Evolutionary conservation across 345 rosid genomes (phyloP).

Genomic region (Firmiana major): DNA sequence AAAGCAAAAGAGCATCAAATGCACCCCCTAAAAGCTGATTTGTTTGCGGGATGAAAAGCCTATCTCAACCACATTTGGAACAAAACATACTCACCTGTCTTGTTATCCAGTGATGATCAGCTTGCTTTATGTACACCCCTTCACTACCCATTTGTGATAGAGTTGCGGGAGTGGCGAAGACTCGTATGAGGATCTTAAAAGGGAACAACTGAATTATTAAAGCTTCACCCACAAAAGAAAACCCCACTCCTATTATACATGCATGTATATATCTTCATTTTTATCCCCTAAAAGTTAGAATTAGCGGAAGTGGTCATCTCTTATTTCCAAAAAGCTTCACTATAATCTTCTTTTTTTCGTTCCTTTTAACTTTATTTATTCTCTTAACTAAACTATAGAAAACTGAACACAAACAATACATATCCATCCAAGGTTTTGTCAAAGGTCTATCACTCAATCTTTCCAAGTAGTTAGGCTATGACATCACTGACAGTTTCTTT

Average conservation of each 20-base stretch:
- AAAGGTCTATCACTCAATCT: slow-evolving; percentile 1
- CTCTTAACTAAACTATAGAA: slow-evolving; percentile 1
- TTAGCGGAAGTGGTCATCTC: not conserved
- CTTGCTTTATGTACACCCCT: slow-evolving; percentile 3
- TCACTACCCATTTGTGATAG: not conserved
- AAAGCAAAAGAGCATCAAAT: slow-evolving; percentile 49
- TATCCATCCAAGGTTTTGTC: slow-evolving; percentile 7
- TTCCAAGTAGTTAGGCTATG: not conserved
- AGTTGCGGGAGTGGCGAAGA: slow-evolving; percentile 4
- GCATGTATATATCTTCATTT: not conserved
- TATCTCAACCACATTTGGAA: slow-evolving; percentile 27
- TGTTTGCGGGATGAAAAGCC: slow-evolving; percentile 40
- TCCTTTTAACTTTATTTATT: not conserved
- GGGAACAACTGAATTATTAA: not conserved
- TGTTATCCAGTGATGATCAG: slow-evolving; percentile 17
- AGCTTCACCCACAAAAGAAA: not conserved
- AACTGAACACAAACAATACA: not conserved
- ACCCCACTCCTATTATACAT: not conserved
- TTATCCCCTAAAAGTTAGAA: not conserved
- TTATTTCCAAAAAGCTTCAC: slow-evolving; percentile 6
- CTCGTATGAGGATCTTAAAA: slow-evolving; percentile 11
- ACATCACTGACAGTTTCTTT: not conserved
- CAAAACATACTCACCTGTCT: slow-evolving; percentile 27
- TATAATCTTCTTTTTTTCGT: not conserved
- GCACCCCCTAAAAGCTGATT: slow-evolving; percentile 38